Percentiles rank a stretch among this genome's conserved stretches.
phyloP scores from a whole-genome alignment of 2,329 filamentous ascomycete species.

The Fusarium sp. region DNA sequence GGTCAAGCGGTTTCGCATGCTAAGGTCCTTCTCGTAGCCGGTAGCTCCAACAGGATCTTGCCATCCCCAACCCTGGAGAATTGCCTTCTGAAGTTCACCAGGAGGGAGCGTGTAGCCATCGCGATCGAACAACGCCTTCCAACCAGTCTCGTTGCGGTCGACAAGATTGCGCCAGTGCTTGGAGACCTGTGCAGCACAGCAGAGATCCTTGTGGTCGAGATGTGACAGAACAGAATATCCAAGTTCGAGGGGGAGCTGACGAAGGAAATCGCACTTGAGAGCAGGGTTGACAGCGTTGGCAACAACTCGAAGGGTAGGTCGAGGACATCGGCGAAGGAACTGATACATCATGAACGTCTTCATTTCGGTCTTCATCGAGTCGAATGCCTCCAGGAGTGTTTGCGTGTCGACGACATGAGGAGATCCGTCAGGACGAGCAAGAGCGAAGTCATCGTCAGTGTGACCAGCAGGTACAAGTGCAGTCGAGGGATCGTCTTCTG shows the following conservation, averaged over 20 bases:
- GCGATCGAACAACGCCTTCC: slow-evolving; percentile 89
- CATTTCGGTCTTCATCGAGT: slow-evolving; percentile 89
- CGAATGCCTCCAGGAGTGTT: slow-evolving; percentile 87
- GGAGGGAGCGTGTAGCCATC: slow-evolving; percentile 84
- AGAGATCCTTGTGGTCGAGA: slow-evolving; percentile 86
- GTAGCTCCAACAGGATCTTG: slow-evolving; percentile 83
- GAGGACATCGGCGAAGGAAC: slow-evolving; percentile 85
- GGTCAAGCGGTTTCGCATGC: slow-evolving; percentile 64
- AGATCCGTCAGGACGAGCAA: slow-evolving; percentile 42
- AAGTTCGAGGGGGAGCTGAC: slow-evolving; percentile 84
- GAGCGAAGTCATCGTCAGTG: slow-evolving; percentile 42
- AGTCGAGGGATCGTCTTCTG: slow-evolving; percentile 46
- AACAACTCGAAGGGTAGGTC: slow-evolving; percentile 88
- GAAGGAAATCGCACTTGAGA: slow-evolving; percentile 92
- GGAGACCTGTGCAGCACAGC: slow-evolving; percentile 90
- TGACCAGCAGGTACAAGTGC: slow-evolving; percentile 43
- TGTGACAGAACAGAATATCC: slow-evolving; percentile 89
- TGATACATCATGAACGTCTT: slow-evolving; percentile 98
- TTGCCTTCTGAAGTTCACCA: slow-evolving; percentile 86
- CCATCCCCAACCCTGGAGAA: slow-evolving; percentile 96
- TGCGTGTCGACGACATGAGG: slow-evolving; percentile 79
- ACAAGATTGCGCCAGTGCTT: slow-evolving; percentile 93
- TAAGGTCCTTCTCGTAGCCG: slow-evolving; percentile 84
- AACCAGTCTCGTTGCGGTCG: slow-evolving; percentile 92
- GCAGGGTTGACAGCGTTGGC: slow-evolving; percentile 93